phyloP scores from a whole-genome alignment of 2,329 filamentous ascomycete genomes.

The Phoma sp. region DNA sequence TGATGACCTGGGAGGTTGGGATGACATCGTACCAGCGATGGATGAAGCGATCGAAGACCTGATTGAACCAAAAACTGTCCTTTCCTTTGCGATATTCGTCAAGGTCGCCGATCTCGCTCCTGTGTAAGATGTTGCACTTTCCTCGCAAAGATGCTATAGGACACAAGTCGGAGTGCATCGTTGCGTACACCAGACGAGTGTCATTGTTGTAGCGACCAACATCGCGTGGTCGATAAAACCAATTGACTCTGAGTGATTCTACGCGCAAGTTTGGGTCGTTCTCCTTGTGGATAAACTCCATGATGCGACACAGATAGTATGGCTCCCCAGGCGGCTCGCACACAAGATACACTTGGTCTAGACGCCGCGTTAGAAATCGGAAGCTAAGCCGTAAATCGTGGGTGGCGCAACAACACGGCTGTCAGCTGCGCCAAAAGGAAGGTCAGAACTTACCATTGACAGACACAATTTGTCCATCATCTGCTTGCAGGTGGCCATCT shows the following conservation, averaged over 20 bases:
- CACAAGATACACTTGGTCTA: slow-evolving; percentile 91
- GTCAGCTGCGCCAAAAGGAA: slow-evolving; percentile 31
- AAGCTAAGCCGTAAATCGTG: slow-evolving; percentile 34
- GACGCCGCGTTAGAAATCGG: slow-evolving; percentile 47
- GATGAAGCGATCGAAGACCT: slow-evolving; percentile 97
- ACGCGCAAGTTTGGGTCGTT: slow-evolving; percentile 73
- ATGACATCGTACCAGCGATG: slow-evolving; percentile 98
- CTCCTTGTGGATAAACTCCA: slow-evolving; percentile 91
- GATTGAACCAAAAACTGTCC: slow-evolving; percentile 96
- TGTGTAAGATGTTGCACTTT: slow-evolving; percentile 89
- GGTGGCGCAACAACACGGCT: slow-evolving; percentile 38
- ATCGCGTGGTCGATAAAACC: slow-evolving; percentile 97
- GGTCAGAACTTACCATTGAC: slow-evolving; percentile 74
- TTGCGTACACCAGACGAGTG: slow-evolving; percentile 89
- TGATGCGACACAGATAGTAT: slow-evolving; percentile 96
- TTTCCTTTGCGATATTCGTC: slow-evolving; percentile 84
- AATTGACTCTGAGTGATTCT: slow-evolving; percentile 91
- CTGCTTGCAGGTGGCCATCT: slow-evolving; percentile 81
- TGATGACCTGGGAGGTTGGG: slow-evolving; percentile 89
- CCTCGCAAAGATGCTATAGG: slow-evolving; percentile 91
- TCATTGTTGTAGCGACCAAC: slow-evolving; percentile 92
- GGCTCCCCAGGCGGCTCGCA: slow-evolving; percentile 97
- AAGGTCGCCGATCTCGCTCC: slow-evolving; percentile 81
- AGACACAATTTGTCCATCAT: slow-evolving; percentile 84
- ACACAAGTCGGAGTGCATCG: slow-evolving; percentile 98